These are phyloP conservation scores for Phyllosticta citribraziliensis DNA, from an alignment of 2,329 filamentous ascomycete species.

Conservation along the genomic window DNA sequence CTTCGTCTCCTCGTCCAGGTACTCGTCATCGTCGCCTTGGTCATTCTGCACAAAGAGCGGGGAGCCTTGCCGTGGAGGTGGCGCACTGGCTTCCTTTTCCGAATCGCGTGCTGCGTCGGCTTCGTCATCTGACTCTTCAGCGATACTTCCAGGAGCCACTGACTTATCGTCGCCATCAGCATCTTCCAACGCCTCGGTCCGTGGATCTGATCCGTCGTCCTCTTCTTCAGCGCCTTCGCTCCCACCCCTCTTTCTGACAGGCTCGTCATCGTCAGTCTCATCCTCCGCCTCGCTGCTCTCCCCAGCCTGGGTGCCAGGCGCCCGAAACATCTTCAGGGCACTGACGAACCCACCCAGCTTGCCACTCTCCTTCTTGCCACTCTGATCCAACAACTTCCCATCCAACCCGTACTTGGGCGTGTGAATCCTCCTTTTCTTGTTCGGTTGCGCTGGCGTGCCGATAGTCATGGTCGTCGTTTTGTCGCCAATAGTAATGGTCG, in stretches of 20 bases:
- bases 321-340: conserved; percentile 44
- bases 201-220: neutral
- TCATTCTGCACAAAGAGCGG: conserved; percentile 12
- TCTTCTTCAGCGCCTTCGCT: conserved; percentile 3
- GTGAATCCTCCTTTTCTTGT: conserved; percentile 36
- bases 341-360: conserved; percentile 26
- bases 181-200: neutral
- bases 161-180: neutral
- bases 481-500: conserved; percentile 66
- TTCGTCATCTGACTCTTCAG: neutral
- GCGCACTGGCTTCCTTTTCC: neutral
- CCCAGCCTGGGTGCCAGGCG: conserved; percentile 38
- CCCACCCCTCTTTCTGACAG: neutral
- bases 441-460: conserved; percentile 40
- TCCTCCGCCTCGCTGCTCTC: conserved; percentile 9
- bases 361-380: conserved; percentile 18
- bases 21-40: conserved; percentile 32
- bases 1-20: conserved; percentile 48
- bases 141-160: neutral
- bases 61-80: neutral
- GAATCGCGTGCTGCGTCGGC: neutral
- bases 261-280: neutral
- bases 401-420: conserved; percentile 26
- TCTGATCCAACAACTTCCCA: conserved; percentile 20
- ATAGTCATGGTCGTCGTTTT: conserved; percentile 57